Conservation (phyloP, 2,329 filamentous ascomycete genomes). For the Aspergillus flavus region DNA sequence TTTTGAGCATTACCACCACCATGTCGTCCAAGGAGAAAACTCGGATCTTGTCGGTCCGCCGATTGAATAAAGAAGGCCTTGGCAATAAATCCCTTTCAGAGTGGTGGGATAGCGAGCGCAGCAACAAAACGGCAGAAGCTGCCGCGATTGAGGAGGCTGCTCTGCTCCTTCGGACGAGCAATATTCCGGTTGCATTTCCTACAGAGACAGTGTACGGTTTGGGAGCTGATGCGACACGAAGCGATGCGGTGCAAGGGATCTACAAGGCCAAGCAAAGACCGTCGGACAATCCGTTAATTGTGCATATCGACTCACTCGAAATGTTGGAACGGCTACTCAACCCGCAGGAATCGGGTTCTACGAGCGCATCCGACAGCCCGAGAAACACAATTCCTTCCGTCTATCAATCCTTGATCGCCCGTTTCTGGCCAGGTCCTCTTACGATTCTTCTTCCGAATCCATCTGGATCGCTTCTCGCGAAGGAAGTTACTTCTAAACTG, state of each 20-base stretch:
- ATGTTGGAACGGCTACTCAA: conserved; percentile 70
- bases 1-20: conserved; percentile 23
- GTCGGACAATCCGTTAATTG: conserved; percentile 92
- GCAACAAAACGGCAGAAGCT: conserved; percentile 47
- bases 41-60: conserved; percentile 41
- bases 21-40: conserved; percentile 30
- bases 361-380: conserved; percentile 33
- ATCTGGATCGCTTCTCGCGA: conserved; percentile 68
- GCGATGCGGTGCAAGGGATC: conserved; percentile 82
- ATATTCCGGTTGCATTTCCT: conserved; percentile 87
- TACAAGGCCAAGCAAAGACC: conserved; percentile 88
- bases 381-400: conserved; percentile 63
- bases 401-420: conserved; percentile 75
- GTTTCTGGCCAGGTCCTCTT: conserved; percentile 92
- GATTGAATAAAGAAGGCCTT: conserved; percentile 39
- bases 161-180: conserved; percentile 62
- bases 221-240: conserved; percentile 91
- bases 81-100: conserved; percentile 37
- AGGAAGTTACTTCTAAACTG: conserved; percentile 89
- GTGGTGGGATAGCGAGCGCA: conserved; percentile 43
- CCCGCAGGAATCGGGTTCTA: conserved; percentile 31
- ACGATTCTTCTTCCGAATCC: conserved; percentile 87
- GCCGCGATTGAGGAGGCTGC: conserved; percentile 67
- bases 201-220: conserved; percentile 98
- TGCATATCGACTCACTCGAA: conserved; percentile 79